phyloP scores from a whole-genome alignment of 208 protist genomes.

The Wallacemonas rigidus region DNA sequence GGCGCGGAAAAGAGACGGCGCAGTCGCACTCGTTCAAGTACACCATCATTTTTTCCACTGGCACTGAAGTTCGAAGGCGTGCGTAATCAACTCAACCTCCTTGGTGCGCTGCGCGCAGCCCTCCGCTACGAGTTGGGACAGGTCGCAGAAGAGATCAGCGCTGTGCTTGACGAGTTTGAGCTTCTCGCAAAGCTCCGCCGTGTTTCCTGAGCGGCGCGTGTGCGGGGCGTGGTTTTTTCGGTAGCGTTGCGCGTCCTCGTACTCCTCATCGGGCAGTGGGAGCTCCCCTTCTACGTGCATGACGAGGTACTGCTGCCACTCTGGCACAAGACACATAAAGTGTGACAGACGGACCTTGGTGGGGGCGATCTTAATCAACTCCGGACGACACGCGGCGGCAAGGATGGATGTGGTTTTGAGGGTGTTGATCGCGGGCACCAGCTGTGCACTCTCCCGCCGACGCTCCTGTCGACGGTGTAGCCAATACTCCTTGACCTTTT shows the following conservation, averaged over 20 bases:
- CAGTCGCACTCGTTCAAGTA: too few species aligned
- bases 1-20: too few species aligned
- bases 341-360: slow-evolving; percentile 68
- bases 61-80: slow-evolving; percentile 37
- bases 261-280: slow-evolving; percentile 76
- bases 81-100: slow-evolving; percentile 32
- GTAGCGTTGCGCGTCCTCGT: slow-evolving; percentile 74
- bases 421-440: slow-evolving; percentile 51
- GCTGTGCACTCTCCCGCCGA: slow-evolving; percentile 31
- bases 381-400: slow-evolving; percentile 53
- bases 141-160: slow-evolving; percentile 36
- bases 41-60: neutral
- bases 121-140: slow-evolving; percentile 35
- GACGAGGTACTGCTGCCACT: slow-evolving; percentile 74
- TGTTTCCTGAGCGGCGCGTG: slow-evolving; percentile 62
- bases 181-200: slow-evolving; percentile 49
- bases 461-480: slow-evolving; percentile 44
- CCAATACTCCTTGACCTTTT: slow-evolving; percentile 63
- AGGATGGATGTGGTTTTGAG: slow-evolving; percentile 36
- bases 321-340: slow-evolving; percentile 76
- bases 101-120: slow-evolving; percentile 32
- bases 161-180: slow-evolving; percentile 42
- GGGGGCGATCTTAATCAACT: slow-evolving; percentile 67
- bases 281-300: slow-evolving; percentile 65
- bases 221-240: slow-evolving; percentile 49